Evolutionary conservation across 257 asterid species (phyloP).

Genomic region (Fraxinus americana): DNA sequence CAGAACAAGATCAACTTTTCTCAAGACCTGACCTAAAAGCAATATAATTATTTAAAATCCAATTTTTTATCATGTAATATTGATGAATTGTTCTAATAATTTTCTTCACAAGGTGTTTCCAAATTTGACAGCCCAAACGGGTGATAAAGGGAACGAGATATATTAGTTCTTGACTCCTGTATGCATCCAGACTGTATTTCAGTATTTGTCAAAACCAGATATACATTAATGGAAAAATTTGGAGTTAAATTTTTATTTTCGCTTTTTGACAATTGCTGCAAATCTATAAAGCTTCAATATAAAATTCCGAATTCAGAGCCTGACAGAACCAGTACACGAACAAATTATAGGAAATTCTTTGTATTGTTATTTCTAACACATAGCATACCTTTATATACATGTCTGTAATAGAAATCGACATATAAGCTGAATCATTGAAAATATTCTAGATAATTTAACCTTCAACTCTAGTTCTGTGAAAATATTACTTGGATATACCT

Average conservation of each 20-base stretch:
- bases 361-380: neutral
- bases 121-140: neutral
- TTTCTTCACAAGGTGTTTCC: neutral
- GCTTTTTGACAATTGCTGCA: neutral
- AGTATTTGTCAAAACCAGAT: neutral
- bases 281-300: neutral
- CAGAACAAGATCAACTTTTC: neutral
- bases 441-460: neutral
- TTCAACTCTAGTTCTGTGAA: conserved; percentile 1
- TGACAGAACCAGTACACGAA: neutral
- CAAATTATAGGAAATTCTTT: neutral
- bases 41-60: neutral
- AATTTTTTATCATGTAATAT: neutral
- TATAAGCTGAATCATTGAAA: neutral
- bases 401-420: neutral
- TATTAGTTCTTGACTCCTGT: neutral
- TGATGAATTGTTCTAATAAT: neutral
- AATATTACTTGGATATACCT: conserved; percentile 49
- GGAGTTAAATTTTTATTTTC: neutral
- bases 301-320: neutral
- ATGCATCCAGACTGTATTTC: neutral
- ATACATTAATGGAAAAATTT: neutral
- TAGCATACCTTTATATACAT: neutral
- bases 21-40: neutral
- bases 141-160: neutral